A percentile compares a stretch with the other conserved stretches of the same genome.
phyloP scores from a whole-genome alignment of 1,284 basidiomycete species.

The Ustilago sp. region DNA sequence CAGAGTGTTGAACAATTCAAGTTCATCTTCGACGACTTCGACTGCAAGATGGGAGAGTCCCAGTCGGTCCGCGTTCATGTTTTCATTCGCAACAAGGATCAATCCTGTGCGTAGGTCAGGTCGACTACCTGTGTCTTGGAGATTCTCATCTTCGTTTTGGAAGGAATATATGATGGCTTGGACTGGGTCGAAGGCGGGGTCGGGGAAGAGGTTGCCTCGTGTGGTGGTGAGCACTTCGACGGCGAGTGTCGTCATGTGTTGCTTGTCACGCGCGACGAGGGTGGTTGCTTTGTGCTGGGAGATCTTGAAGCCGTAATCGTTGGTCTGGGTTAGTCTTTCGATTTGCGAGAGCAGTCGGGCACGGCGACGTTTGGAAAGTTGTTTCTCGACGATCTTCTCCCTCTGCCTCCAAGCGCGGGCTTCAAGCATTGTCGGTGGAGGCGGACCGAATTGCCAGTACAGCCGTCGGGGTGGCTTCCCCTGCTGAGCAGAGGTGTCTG shows the following conservation, averaged over 20 bases:
- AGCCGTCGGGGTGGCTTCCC: constrained; percentile 68
- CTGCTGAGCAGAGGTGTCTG: constrained; percentile 1
- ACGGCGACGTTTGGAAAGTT: constrained; percentile 33
- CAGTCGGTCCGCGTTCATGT: constrained; percentile 37
- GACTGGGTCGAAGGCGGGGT: constrained; percentile 81
- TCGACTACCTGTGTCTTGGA: constrained; percentile 55
- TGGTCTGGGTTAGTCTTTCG: constrained; percentile 80
- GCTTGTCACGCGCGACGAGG: constrained; percentile 74
- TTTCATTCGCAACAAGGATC: constrained; percentile 31
- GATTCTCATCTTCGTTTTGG: constrained; percentile 73
- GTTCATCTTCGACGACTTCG: constrained; percentile 78
- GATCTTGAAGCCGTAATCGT: constrained; percentile 73
- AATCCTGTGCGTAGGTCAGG: constrained; percentile 58
- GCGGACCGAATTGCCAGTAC: constrained; percentile 61
- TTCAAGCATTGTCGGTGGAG: constrained; percentile 55
- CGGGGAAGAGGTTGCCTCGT: constrained; percentile 76
- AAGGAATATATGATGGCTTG: constrained; percentile 79
- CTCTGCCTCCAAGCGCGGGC: constrained; percentile 44
- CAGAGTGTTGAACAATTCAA: constrained; percentile 84
- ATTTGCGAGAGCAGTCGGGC: constrained; percentile 74
- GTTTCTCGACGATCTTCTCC: constrained; percentile 35
- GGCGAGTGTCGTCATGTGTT: constrained; percentile 83
- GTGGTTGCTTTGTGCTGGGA: constrained; percentile 53
- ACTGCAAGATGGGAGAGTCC: constrained; percentile 67
- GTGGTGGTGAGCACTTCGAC: constrained; percentile 88